Conservation (phyloP, 441 rosid genomes). For the Manihot esculenta region DNA sequence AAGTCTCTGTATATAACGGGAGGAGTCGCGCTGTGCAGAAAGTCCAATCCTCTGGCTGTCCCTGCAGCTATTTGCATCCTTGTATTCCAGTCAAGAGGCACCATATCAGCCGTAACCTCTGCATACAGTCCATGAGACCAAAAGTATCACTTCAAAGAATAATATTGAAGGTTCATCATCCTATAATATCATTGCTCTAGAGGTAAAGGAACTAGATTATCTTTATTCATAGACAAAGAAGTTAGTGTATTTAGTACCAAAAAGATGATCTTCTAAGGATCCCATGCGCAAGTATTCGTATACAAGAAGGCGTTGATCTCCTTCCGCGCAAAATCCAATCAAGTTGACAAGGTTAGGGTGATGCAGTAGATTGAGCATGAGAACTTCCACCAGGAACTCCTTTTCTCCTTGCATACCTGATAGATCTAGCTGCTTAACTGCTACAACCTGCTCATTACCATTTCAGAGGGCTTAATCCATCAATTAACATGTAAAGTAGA, state of each 20-base stretch:
- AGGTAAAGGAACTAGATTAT: no score
- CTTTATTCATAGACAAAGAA: neutral
- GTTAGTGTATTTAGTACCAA: constrained; percentile 43
- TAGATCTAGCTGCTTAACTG: constrained; percentile 84
- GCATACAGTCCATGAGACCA: constrained; percentile 5
- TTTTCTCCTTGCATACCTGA: constrained; percentile 88
- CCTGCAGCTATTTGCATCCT: constrained; percentile 96
- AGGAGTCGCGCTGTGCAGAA: constrained; percentile 74
- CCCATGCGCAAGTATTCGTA: constrained; percentile 91
- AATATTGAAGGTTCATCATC: no score
- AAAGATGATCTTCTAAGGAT: constrained; percentile 88
- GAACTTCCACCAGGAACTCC: constrained; percentile 89
- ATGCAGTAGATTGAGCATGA: constrained; percentile 89
- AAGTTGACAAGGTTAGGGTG: constrained; percentile 86
- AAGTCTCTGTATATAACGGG: constrained; percentile 89
- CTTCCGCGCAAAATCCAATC: constrained; percentile 92
- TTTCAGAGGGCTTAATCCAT: neutral
- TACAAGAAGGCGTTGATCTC: constrained; percentile 86
- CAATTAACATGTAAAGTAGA: neutral
- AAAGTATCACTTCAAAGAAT: no score
- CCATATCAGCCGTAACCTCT: constrained; percentile 73
- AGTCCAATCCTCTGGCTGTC: constrained; percentile 83
- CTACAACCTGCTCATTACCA: constrained; percentile 57
- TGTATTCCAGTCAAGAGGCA: constrained; percentile 78
- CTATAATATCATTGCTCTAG: no score